Evolutionary conservation across 768 basidiomycete species (phyloP).

Genomic region (Phylloporus sp.): DNA sequence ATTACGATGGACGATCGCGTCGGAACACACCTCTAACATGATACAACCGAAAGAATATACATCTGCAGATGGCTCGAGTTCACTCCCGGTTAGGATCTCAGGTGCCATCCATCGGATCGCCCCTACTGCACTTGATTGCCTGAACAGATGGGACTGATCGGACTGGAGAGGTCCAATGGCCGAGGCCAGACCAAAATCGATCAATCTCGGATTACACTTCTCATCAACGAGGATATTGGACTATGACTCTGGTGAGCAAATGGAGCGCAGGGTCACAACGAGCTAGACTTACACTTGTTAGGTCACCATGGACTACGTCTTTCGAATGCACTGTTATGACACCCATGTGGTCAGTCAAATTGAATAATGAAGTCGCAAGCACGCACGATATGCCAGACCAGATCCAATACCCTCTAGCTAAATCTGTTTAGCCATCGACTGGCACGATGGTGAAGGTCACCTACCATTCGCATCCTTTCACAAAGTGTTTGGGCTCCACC

Average conservation of each 20-base stretch:
- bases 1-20: neutral
- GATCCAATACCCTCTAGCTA: neutral
- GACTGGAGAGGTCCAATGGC: neutral
- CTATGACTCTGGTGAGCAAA: neutral
- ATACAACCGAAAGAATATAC: neutral
- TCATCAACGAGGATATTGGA: neutral
- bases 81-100: neutral
- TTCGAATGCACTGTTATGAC: neutral
- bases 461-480: neutral
- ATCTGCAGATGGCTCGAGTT: neutral
- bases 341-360: neutral
- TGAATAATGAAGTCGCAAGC: neutral
- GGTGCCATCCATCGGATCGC: neutral
- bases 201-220: neutral
- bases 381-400: neutral
- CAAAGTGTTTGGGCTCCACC: neutral
- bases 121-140: neutral
- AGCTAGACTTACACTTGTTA: neutral
- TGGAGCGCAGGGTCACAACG: neutral
- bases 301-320: neutral
- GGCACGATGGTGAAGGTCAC: neutral
- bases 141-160: neutral
- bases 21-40: neutral
- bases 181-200: conserved; percentile 1
- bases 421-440: neutral